Evolutionary conservation across 345 rosid genomes (phyloP), one percentile per base, ranked within the genome.

Genomic region (Aurinia saxatilis): DNA sequence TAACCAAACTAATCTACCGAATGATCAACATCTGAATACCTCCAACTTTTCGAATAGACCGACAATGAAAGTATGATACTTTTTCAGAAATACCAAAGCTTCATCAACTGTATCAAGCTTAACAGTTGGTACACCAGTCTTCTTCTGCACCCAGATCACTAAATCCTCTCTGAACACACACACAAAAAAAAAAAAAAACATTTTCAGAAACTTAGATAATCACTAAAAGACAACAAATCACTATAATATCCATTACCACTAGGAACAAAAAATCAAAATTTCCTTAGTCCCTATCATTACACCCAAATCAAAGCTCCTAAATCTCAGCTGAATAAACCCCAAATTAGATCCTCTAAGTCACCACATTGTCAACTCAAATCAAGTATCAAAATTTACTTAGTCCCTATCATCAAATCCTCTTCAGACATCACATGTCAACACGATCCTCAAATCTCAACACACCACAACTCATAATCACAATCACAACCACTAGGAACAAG

Each of bases 111-210:
- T 66, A 64, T 51, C 80, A 50, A 85, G 46, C 63, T 80, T 82
- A 50, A 76, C 41, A 67, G 82, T 82, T 10, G 93, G 84, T 2
- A 52, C 79, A 27, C 93, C 91, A 10, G 91, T 84, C 80, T 82
- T 90, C 71, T 90, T 90, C 79, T 86, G 84, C 37, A 79, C 79
- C 96, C 95, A 90, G 36, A 82, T 79, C 63, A 87, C 86, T 21
- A 90, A 79, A 13, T 82, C 95, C 50, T 81, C 83, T 76, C 96
- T 90, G 75, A 31, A 66, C 30, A 38, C 54, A 65, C n/a, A n/a
- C n/a, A n/a, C n/a, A n/a, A n/a, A n/a, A n/a, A n/a, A n/a, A n/a
- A n/a, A 33, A 1, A 53, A 10, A 10, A 42, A 17, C 33, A 42
- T 40, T 23, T 51, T 44, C 45, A 48, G n/a, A 10, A 33, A 42